Evolutionary conservation across 2,329 filamentous ascomycete species (phyloP).

Genomic region (Monilinia vaccinii-corymbosi): DNA sequence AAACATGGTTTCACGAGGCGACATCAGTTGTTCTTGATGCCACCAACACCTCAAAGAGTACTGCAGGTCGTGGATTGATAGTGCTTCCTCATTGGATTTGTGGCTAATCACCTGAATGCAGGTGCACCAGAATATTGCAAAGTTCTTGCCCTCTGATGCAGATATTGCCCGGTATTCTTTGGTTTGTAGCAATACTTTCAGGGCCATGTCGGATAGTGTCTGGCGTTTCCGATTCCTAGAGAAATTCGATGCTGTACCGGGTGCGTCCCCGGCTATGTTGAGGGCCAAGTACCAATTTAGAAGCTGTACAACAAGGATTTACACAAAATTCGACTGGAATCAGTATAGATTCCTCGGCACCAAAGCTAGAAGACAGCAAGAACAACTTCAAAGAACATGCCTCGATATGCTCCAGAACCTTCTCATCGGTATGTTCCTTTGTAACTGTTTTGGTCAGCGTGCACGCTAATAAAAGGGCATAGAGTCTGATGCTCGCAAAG

Average conservation of each 20-base stretch:
- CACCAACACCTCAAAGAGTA: background rate
- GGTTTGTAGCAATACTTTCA: conserved; percentile 32
- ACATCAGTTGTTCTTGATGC: background rate
- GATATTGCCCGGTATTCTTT: conserved; percentile 35
- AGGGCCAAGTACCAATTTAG: conserved; percentile 24
- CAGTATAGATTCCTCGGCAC: background rate
- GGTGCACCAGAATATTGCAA: conserved; percentile 27
- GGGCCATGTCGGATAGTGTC: conserved; percentile 35
- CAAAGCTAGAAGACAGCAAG: background rate
- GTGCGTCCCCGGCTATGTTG: conserved; percentile 25
- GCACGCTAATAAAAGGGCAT: background rate
- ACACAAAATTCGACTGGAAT: conserved; percentile 18
- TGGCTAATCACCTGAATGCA: conserved; percentile 12
- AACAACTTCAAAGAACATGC: conserved; percentile 17
- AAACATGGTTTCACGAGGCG: background rate
- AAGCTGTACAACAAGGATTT: conserved; percentile 30
- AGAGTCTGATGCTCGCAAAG: conserved; percentile 24
- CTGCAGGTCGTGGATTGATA: too few species aligned
- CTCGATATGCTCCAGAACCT: conserved; percentile 34
- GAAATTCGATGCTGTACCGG: conserved; percentile 33
- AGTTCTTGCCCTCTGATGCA: conserved; percentile 29
- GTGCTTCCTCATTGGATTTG: background rate
- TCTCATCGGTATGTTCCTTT: conserved; percentile 34
- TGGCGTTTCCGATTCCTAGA: conserved; percentile 38
- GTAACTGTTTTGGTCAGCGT: background rate